Percentiles rank a stretch among this genome's conserved stretches.
phyloP scores from a whole-genome alignment of 2,329 filamentous ascomycete species.

The Penicillium sp. region DNA sequence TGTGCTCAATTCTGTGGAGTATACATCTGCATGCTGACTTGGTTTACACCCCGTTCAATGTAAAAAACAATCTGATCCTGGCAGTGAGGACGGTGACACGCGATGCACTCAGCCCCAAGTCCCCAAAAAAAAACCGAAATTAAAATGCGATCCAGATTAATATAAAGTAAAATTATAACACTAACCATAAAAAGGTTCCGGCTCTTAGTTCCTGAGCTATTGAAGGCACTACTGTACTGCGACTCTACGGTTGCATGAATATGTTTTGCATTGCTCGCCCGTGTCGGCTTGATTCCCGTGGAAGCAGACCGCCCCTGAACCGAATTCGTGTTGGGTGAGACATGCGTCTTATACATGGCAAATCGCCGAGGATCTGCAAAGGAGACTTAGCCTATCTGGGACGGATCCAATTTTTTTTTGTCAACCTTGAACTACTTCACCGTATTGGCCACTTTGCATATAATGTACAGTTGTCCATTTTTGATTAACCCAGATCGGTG shows the following conservation, averaged over 20 bases:
- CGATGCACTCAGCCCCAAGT: not conserved
- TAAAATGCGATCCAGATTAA: not conserved
- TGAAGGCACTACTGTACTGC: conserved; percentile 14
- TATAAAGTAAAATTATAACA: not conserved
- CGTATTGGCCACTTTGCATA: not conserved
- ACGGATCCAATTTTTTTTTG: not conserved
- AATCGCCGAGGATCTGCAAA: conserved; percentile 17
- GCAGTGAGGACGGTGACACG: not conserved
- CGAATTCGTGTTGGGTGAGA: conserved; percentile 20
- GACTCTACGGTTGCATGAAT: conserved; percentile 10
- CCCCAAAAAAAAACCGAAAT: not conserved
- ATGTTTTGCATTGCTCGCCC: conserved; percentile 20
- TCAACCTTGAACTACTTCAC: not conserved
- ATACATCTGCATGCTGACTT: not conserved
- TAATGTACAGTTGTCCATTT: not conserved
- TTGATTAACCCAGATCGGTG: not conserved
- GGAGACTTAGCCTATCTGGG: conserved; percentile 9
- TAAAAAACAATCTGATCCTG: not conserved
- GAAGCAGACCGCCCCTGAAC: conserved; percentile 7
- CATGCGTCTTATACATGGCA: conserved; percentile 19
- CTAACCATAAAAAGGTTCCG: not conserved
- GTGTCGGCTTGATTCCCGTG: conserved; percentile 3
- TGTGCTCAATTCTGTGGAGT: not conserved
- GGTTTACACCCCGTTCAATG: not conserved
- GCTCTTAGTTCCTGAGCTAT: conserved; percentile 9